Base-by-base conservation (phyloP, 2,329 filamentous ascomycete species). In the Diaporthe sp. region DNA sequence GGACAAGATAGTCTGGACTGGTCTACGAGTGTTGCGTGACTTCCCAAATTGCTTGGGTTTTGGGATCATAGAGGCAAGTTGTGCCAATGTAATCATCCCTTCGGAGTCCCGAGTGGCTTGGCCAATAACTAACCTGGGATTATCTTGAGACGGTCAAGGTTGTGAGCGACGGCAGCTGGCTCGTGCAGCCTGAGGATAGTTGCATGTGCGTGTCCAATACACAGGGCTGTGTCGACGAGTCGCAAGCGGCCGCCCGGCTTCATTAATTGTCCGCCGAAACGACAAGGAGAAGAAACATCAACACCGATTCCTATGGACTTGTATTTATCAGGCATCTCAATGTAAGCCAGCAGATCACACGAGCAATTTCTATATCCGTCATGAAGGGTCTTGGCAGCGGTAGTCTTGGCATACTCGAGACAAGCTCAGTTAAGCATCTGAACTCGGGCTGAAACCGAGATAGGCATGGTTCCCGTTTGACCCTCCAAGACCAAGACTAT, bases 401-500 rank as follows among this genome's bases (percentile, higher is more conserved):
- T 8, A 19, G 19, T 25, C 63, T 51, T 66, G 63, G 63, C 63
- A 13, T 7, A 66, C 44, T 51, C 63, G 63, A 66, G 63, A 66
- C 63, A 37, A n/a, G 44, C 63, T 51, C 63, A 66, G 30, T 47
- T 66, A 66, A 66, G 63, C 63, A 35, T 51, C 44, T 37, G 63
- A 32, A 66, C 30, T 66, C n/a, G 27, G 44, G 30, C 44, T 66
- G 63, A 66, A 66, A 66, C 63, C 63, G 22, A 51, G 63, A 66
- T 27, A 66, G 63, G 44, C 63, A 37, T 51, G 22, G 19, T n/a
- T 51, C n/a, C 63, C 63, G 63, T 66, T 66, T 66, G 63, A 66
- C 63, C 63, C 63, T 51, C 63, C 22, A 25, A 13, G 61, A 66
- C 63, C 63, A 66, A 66, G 63, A 51, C 44, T 66, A 66, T 66